Evolutionary conservation across 306 rosid species (phyloP).

Genomic region (Biancaea sappan): DNA sequence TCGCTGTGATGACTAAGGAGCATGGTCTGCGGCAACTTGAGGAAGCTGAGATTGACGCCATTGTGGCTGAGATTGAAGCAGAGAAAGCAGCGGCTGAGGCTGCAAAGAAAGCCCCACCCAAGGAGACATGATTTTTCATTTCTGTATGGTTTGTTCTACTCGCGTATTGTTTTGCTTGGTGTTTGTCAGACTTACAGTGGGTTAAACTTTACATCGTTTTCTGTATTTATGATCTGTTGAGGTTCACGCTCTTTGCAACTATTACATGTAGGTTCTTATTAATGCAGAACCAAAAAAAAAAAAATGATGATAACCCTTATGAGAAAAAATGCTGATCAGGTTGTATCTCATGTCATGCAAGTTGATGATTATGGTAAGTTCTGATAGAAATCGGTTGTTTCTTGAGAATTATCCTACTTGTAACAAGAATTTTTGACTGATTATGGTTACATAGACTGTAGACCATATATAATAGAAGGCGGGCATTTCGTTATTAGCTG

Average conservation of each 20-base stretch:
- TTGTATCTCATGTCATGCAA: background rate
- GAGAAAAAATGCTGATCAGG: background rate
- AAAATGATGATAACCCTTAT: background rate
- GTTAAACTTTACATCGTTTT: conserved; percentile 21
- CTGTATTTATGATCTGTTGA: background rate
- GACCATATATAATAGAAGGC: background rate
- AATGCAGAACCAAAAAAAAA: background rate
- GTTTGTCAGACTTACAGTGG: conserved; percentile 22
- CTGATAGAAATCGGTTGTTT: background rate
- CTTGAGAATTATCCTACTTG: background rate
- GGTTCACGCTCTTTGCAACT: background rate
- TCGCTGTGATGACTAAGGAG: conserved; percentile 92
- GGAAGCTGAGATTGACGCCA: conserved; percentile 91
- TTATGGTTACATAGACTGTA: background rate
- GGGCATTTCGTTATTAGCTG: background rate
- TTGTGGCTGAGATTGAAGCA: conserved; percentile 88
- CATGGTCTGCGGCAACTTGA: conserved; percentile 82
- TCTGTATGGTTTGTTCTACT: conserved; percentile 2
- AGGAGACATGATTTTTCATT: conserved; percentile 61
- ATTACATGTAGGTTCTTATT: background rate
- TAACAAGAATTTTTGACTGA: background rate
- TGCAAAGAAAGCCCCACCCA: conserved; percentile 89
- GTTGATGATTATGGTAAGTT: background rate
- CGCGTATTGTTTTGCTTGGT: conserved; percentile 1
- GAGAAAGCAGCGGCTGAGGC: conserved; percentile 99